Conservation (phyloP, 805 yeast species). For the Starmerella apicola region DNA sequence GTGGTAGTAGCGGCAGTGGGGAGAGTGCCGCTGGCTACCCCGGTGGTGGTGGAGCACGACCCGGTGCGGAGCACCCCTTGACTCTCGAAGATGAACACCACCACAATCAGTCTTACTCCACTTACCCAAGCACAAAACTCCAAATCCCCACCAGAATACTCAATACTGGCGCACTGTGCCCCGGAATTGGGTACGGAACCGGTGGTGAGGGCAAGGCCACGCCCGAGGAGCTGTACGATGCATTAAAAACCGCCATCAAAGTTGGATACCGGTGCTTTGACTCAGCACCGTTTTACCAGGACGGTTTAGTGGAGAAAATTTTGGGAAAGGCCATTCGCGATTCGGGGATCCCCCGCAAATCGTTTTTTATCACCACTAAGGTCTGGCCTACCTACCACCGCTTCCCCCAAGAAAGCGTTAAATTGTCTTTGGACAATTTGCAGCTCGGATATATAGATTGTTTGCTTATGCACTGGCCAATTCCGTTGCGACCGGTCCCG, state of each 20-base stretch:
- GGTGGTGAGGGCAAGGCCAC: constrained; percentile 32
- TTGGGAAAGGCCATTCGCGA: constrained; percentile 38
- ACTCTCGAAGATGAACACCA: too few relatives aligned
- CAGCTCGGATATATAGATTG: constrained; percentile 68
- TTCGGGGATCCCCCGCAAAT: constrained; percentile 40
- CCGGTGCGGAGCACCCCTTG: too few relatives aligned
- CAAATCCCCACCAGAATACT: constrained; percentile 15
- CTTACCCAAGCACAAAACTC: too few relatives aligned
- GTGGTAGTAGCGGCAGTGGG: too few relatives aligned
- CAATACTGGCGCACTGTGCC: constrained; percentile 55
- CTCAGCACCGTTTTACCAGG: constrained; percentile 56
- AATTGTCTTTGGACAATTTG: constrained; percentile 47
- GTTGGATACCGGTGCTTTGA: constrained; percentile 72
- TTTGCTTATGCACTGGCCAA: constrained; percentile 77
- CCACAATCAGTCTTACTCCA: too few relatives aligned
- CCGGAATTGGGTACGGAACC: constrained; percentile 65
- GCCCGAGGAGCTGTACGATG: constrained; percentile 30
- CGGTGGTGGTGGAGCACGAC: too few relatives aligned
- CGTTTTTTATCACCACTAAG: constrained; percentile 61
- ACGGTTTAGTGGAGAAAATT: constrained; percentile 37
- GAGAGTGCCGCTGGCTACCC: too few relatives aligned
- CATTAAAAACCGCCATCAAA: constrained; percentile 46
- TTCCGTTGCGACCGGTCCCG: constrained; percentile 21
- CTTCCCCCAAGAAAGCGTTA: constrained; percentile 40
- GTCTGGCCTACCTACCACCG: constrained; percentile 32